Evolutionary conservation across 805 yeast genomes (phyloP).

Genomic region (Henningerozyma blattae): DNA sequence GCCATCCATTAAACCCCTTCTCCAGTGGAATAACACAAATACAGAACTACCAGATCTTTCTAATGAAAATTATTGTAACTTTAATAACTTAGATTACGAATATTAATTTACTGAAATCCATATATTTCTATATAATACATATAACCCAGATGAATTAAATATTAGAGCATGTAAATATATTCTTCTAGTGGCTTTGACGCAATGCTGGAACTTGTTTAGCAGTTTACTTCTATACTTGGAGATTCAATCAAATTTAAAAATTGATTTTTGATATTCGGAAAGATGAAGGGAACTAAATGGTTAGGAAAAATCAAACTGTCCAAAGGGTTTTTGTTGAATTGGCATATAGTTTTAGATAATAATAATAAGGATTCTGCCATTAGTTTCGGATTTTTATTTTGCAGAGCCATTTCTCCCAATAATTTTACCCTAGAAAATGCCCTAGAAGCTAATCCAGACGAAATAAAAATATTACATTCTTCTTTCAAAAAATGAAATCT

Average conservation of each 20-base stretch:
- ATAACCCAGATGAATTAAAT: too few species aligned
- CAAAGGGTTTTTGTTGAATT: constrained; percentile 26
- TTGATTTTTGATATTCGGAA: not conserved
- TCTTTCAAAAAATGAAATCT: constrained; percentile 16
- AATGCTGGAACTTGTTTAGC: too few species aligned
- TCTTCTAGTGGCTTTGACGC: too few species aligned
- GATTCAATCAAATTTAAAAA: constrained; percentile 3
- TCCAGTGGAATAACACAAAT: constrained; percentile 10
- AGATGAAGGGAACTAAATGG: not conserved
- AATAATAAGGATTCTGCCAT: constrained; percentile 36
- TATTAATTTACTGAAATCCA: too few species aligned
- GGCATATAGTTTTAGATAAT: constrained; percentile 33
- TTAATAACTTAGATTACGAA: too few species aligned
- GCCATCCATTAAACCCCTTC: constrained; percentile 53
- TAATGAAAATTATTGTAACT: too few species aligned
- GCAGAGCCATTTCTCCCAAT: constrained; percentile 36
- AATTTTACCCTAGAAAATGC: constrained; percentile 39
- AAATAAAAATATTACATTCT: constrained; percentile 22
- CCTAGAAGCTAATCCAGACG: constrained; percentile 34
- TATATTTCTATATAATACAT: too few species aligned
- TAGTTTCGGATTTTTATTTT: constrained; percentile 33
- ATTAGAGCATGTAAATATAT: too few species aligned
- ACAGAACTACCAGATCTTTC: too few species aligned
- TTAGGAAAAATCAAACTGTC: not conserved
- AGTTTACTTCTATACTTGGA: too few species aligned